These are phyloP conservation scores for Lithospermum erythrorhizon DNA, from an alignment of 257 asterid species.

Conservation along the genomic window DNA sequence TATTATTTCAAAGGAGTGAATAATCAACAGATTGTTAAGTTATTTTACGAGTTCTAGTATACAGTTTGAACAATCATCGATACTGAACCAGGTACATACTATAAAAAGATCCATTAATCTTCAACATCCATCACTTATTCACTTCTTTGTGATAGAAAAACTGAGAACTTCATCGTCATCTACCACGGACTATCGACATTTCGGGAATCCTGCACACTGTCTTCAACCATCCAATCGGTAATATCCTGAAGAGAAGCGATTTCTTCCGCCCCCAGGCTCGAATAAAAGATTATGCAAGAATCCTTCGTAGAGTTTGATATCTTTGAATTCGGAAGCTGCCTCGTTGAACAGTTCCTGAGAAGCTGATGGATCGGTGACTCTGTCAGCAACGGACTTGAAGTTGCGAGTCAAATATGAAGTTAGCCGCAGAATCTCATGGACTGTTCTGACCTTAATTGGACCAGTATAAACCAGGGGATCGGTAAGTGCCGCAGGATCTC, in stretches of 20 bases:
- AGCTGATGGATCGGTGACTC: slow-evolving; percentile 93
- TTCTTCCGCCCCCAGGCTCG: slow-evolving; percentile 95
- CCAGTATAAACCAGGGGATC: slow-evolving; percentile 98
- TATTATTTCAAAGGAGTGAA: too few relatives aligned
- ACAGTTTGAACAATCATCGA: too few relatives aligned
- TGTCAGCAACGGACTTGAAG: slow-evolving; percentile 67
- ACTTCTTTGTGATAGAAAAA: background rate
- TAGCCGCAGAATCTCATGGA: slow-evolving; percentile 91
- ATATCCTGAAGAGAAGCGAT: slow-evolving; percentile 83
- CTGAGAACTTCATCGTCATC: background rate
- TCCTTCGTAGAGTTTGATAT: slow-evolving; percentile 90
- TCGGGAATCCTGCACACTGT: slow-evolving; percentile 15
- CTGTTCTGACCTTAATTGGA: slow-evolving; percentile 89
- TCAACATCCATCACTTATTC: background rate
- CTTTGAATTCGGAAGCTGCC: slow-evolving; percentile 71
- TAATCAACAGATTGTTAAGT: too few relatives aligned
- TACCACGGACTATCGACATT: slow-evolving; percentile 19
- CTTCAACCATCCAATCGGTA: slow-evolving; percentile 84
- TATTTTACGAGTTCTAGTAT: too few relatives aligned
- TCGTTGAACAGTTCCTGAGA: slow-evolving; percentile 82
- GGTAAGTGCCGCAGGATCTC: slow-evolving; percentile 84
- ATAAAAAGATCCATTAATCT: background rate
- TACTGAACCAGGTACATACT: too few relatives aligned
- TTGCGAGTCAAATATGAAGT: slow-evolving; percentile 65
- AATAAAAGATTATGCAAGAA: slow-evolving; percentile 89